Evolutionary conservation across 768 basidiomycete genomes (phyloP).

Genomic region (Auricularia cornea): DNA sequence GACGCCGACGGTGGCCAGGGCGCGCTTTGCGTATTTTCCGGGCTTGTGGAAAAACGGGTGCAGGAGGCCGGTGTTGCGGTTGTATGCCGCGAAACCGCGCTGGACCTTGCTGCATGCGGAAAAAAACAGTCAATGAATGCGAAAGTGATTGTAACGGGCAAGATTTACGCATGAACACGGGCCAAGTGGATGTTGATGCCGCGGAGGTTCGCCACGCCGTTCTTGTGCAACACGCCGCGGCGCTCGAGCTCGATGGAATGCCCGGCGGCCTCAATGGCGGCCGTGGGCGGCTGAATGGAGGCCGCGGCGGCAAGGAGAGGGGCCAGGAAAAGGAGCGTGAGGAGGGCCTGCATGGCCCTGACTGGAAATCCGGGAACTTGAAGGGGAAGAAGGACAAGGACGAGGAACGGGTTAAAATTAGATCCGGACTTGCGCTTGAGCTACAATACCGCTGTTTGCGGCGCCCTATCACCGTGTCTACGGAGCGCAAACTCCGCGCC

Average conservation of each 20-base stretch:
- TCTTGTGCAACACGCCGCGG: not conserved
- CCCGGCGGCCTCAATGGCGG: not conserved
- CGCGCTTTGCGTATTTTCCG: not conserved
- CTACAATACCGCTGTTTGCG: no score
- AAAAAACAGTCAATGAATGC: not conserved
- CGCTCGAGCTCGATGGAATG: not conserved
- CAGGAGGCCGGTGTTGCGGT: not conserved
- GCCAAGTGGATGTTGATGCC: not conserved
- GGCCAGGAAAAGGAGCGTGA: conserved; percentile 1
- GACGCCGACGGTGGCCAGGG: not conserved
- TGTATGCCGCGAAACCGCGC: not conserved
- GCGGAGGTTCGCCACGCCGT: not conserved
- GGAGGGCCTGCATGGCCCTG: not conserved
- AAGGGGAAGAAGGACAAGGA: not conserved
- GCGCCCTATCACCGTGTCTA: no score
- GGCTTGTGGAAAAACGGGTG: not conserved
- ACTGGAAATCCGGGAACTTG: not conserved
- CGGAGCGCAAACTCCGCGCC: no score
- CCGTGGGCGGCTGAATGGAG: not conserved
- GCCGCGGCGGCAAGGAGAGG: not conserved
- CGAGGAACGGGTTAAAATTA: not conserved
- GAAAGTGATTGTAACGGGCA: not conserved
- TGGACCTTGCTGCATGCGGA: not conserved
- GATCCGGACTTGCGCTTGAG: no score
- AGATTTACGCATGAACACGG: not conserved